Conservation (phyloP, 768 basidiomycete species). For the Cubamyces sp. region DNA sequence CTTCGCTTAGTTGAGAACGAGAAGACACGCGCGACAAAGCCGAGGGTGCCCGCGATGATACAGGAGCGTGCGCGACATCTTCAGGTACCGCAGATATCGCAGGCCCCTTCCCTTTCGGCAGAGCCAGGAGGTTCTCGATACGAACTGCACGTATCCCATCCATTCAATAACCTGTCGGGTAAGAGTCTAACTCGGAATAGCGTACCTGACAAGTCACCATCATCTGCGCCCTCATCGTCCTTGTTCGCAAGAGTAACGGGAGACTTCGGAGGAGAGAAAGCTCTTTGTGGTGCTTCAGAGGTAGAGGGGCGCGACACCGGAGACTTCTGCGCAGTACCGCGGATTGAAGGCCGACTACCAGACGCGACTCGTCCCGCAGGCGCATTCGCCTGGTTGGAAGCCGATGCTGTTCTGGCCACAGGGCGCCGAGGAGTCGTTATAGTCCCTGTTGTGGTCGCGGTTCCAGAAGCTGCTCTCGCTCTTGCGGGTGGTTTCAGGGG, state of each 20-base stretch:
- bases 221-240: not conserved
- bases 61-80: constrained; percentile 1
- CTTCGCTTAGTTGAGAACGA: constrained; percentile 6
- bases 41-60: constrained; percentile 6
- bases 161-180: too few relatives aligned
- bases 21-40: constrained; percentile 20
- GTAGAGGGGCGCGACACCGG: not conserved
- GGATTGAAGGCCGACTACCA: not conserved
- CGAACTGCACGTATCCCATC: constrained; percentile 5
- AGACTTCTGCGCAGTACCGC: constrained; percentile 12
- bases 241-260: constrained; percentile 4
- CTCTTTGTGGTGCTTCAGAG: constrained; percentile 13
- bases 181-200: not conserved
- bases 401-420: not conserved
- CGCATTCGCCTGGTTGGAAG: not conserved
- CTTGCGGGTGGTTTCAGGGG: constrained; percentile 1
- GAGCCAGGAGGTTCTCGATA: constrained; percentile 23
- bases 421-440: constrained; percentile 9
- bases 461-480: constrained; percentile 9
- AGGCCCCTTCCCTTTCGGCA: constrained; percentile 23
- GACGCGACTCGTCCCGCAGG: constrained; percentile 12
- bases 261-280: constrained; percentile 27
- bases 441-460: constrained; percentile 1
- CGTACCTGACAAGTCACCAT: constrained; percentile 25
- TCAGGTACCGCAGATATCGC: not conserved